A percentile compares a stretch with the other conserved stretches of the same genome.
phyloP scores from a whole-genome alignment of 1,284 basidiomycete species.

The Fomitopsis schrenkii region DNA sequence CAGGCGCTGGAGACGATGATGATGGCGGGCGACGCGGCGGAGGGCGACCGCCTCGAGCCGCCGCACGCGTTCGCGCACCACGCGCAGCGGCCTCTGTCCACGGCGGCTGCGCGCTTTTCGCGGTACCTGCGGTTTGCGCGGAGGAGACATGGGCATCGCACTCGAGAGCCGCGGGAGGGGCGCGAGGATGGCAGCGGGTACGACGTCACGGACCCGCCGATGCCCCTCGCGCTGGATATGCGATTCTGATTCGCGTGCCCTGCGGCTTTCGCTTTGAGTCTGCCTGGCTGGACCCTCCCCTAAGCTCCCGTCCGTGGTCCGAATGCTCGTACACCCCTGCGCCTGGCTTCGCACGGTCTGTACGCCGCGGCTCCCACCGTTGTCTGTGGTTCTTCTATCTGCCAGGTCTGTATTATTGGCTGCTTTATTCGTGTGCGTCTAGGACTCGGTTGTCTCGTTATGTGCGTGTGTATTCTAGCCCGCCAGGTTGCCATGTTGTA shows the following conservation, averaged over 20 bases:
- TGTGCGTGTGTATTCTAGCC: not conserved
- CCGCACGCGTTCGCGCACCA: constrained; percentile 13
- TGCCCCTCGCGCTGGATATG: constrained; percentile 21
- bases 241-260: constrained; percentile 1
- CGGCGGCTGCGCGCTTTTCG: constrained; percentile 49
- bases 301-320: not conserved
- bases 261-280: not conserved
- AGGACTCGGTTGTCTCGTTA: not conserved
- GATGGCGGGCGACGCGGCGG: constrained; percentile 30
- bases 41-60: constrained; percentile 20
- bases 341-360: not conserved
- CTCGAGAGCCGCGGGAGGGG: not conserved
- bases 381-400: not conserved
- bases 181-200: constrained; percentile 20
- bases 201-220: constrained; percentile 27
- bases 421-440: not conserved
- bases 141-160: constrained; percentile 23
- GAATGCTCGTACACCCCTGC: not conserved
- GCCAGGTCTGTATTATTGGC: not conserved
- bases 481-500: not conserved
- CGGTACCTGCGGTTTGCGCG: constrained; percentile 66
- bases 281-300: not conserved
- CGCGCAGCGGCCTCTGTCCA: constrained; percentile 23
- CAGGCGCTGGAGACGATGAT: constrained; percentile 43
- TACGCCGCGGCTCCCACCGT: not conserved